These are phyloP conservation scores for Aspergillus haitiensis DNA, from an alignment of 495 filamentous ascomycete genomes.

Conservation along the genomic window DNA sequence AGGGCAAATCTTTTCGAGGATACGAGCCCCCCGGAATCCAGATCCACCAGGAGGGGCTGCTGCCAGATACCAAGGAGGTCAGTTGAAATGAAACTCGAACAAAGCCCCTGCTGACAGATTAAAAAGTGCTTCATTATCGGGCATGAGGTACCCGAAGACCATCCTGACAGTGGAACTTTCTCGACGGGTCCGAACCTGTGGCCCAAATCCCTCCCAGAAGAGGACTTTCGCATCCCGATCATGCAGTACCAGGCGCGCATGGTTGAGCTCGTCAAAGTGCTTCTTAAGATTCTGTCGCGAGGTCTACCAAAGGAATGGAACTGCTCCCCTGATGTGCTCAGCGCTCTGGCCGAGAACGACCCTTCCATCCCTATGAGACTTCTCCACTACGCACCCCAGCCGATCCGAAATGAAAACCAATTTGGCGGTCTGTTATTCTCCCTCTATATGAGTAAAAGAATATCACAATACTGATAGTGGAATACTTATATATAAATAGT, in stretches of 20 bases:
- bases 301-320: conserved; percentile 15
- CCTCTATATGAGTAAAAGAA: neutral
- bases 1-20: conserved; percentile 15
- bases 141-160: conserved; percentile 31
- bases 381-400: conserved; percentile 34
- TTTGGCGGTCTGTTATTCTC: conserved; percentile 12
- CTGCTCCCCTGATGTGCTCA: conserved; percentile 11
- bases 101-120: neutral
- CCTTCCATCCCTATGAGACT: conserved; percentile 33
- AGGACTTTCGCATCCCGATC: conserved; percentile 37
- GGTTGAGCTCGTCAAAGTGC: conserved; percentile 12
- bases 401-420: conserved; percentile 18
- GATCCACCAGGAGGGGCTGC: conserved; percentile 11
- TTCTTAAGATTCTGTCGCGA: conserved; percentile 11
- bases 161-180: conserved; percentile 25
- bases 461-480: neutral
- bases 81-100: neutral
- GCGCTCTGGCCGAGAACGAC: conserved; percentile 4
- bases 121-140: conserved; percentile 26
- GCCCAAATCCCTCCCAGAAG: conserved; percentile 37
- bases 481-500: neutral
- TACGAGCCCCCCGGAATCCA: conserved; percentile 18
- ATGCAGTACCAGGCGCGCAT: conserved; percentile 38
- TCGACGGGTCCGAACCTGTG: conserved; percentile 43
- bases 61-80: conserved; percentile 23